Percentiles rank a stretch among this genome's conserved stretches.
phyloP scores from a whole-genome alignment of 2,329 filamentous ascomycete species.

The Fusarium liriodendri region DNA sequence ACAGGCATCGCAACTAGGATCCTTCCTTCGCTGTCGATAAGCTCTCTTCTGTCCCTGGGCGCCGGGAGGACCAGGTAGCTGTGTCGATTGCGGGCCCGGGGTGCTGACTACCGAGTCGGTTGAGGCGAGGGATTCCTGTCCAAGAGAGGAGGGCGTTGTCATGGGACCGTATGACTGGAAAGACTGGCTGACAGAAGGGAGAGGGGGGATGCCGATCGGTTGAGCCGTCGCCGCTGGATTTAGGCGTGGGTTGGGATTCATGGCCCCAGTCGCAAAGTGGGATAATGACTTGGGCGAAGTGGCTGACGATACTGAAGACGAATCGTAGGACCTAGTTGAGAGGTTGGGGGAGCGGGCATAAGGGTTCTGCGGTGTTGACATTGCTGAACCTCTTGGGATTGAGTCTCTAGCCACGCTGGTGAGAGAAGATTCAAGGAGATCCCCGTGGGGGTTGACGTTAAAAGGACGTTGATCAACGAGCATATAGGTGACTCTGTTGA shows the following conservation, averaged over 20 bases:
- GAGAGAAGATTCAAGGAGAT: constrained; percentile 28
- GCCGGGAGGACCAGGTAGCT: constrained; percentile 55
- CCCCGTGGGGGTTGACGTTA: constrained; percentile 31
- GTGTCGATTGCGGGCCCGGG: constrained; percentile 54
- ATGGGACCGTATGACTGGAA: constrained; percentile 67
- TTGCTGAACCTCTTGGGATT: constrained; percentile 44
- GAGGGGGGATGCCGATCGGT: constrained; percentile 63
- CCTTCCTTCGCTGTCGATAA: constrained; percentile 93
- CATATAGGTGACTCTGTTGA: constrained; percentile 40
- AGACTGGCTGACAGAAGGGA: constrained; percentile 59
- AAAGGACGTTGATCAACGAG: constrained; percentile 38
- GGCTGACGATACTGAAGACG: constrained; percentile 71
- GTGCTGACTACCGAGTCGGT: constrained; percentile 68
- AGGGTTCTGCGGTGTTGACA: constrained; percentile 67
- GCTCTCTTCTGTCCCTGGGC: constrained; percentile 86
- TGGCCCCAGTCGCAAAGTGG: constrained; percentile 63
- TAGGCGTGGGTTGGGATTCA: constrained; percentile 63
- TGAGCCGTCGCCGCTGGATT: constrained; percentile 62
- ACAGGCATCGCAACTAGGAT: constrained; percentile 97
- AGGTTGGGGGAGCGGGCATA: constrained; percentile 72
- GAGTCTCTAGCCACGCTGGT: constrained; percentile 27
- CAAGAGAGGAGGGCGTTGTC: constrained; percentile 60
- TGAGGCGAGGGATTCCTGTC: constrained; percentile 71
- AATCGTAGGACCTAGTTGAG: constrained; percentile 72
- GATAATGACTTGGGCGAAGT: constrained; percentile 67